These are phyloP conservation scores for Boletus rufocinnamomeus DNA, from an alignment of 768 basidiomycete genomes.

Conservation along the genomic window DNA sequence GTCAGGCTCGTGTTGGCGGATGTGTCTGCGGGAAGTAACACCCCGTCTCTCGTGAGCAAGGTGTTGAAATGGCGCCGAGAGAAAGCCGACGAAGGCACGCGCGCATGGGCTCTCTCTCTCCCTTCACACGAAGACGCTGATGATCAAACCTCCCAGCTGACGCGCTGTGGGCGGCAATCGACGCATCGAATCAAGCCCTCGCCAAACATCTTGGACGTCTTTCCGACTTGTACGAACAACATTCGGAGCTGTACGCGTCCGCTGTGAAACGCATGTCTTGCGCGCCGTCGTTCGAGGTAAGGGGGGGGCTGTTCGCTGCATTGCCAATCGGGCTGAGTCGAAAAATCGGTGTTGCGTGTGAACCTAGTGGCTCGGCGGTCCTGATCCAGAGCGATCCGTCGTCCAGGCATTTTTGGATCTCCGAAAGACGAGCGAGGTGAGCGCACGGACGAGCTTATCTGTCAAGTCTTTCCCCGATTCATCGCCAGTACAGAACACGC, in stretches of 20 bases:
- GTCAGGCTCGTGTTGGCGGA: conserved; percentile 90
- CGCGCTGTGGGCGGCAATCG: conserved; percentile 63
- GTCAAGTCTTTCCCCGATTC: not conserved
- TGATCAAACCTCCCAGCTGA: conserved; percentile 45
- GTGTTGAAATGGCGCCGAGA: conserved; percentile 88
- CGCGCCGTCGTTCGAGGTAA: conserved; percentile 52
- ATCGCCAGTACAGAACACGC: conserved; percentile 56
- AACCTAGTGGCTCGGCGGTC: conserved; percentile 47
- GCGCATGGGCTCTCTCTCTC: not conserved
- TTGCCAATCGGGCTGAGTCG: not conserved
- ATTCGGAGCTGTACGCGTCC: conserved; percentile 53
- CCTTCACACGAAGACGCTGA: not conserved
- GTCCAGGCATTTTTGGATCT: conserved; percentile 59
- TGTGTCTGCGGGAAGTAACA: conserved; percentile 94
- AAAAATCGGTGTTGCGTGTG: not conserved
- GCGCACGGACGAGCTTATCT: not conserved
- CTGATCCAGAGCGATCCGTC: conserved; percentile 32
- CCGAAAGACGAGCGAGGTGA: conserved; percentile 59
- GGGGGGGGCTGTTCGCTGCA: conserved; percentile 39
- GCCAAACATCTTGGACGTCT: conserved; percentile 54
- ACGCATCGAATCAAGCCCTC: conserved; percentile 61
- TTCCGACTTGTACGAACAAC: conserved; percentile 47
- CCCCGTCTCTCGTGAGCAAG: conserved; percentile 89
- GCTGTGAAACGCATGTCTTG: conserved; percentile 65
- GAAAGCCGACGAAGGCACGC: conserved; percentile 54